phyloP scores from a whole-genome alignment of 768 basidiomycete species.

The Ephemerocybe angulata region DNA sequence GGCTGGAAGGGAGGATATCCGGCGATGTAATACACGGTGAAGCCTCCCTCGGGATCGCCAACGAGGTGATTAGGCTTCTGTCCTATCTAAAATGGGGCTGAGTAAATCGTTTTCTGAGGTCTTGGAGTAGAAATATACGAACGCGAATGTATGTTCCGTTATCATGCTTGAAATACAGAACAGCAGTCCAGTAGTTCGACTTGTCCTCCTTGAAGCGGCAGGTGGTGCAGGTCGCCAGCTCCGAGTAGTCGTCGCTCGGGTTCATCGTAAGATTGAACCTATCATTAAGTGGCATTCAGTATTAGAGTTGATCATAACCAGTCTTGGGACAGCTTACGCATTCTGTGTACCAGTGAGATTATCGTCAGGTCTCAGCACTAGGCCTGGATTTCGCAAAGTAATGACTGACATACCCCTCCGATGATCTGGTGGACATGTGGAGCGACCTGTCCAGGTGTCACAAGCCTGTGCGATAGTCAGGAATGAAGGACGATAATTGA shows the following conservation, averaged over 20 bases:
- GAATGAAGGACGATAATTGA: too few species aligned
- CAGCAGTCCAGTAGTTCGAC: slow-evolving; percentile 11
- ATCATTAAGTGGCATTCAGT: too few species aligned
- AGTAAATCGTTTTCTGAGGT: neutral
- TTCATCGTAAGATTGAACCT: slow-evolving; percentile 11
- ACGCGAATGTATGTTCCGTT: slow-evolving; percentile 8
- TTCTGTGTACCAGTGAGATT: too few species aligned
- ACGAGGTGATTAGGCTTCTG: slow-evolving; percentile 5
- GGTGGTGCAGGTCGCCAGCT: slow-evolving; percentile 6
- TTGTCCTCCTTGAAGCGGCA: slow-evolving; percentile 9
- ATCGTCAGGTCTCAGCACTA: too few species aligned
- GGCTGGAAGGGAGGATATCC: neutral
- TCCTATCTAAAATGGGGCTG: neutral
- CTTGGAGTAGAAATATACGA: neutral
- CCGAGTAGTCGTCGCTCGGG: neutral
- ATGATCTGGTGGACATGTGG: too few species aligned
- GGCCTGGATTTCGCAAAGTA: too few species aligned
- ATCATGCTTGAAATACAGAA: slow-evolving; percentile 6
- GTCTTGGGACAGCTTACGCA: too few species aligned
- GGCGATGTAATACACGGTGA: slow-evolving; percentile 10
- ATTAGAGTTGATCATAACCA: too few species aligned
- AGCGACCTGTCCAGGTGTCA: too few species aligned
- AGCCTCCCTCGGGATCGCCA: neutral
- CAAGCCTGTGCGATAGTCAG: too few species aligned
- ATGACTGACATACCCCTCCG: too few species aligned